These are phyloP conservation scores for Mycena albidolilacea DNA, from an alignment of 768 basidiomycete genomes.

Conservation along the genomic window DNA sequence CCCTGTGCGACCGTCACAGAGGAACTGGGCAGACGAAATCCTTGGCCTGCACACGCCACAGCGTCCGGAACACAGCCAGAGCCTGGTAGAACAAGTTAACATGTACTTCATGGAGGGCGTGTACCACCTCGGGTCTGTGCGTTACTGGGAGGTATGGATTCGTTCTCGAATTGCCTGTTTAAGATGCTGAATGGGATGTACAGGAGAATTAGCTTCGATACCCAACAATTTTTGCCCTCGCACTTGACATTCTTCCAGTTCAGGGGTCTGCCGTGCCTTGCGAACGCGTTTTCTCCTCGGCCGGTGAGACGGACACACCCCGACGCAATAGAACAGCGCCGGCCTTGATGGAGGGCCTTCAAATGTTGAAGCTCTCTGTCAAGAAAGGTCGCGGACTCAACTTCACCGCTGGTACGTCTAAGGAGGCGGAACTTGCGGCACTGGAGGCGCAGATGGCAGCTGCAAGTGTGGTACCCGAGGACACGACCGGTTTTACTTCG, in stretches of 20 bases:
- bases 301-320: not conserved
- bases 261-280: slow-evolving; percentile 19
- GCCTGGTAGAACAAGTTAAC: not conserved
- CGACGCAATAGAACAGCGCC: not conserved
- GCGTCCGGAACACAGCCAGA: not conserved
- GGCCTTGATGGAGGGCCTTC: slow-evolving; percentile 14
- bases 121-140: slow-evolving; percentile 5
- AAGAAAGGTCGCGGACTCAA: slow-evolving; percentile 15
- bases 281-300: slow-evolving; percentile 9
- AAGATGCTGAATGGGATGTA: not conserved
- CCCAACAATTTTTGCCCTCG: slow-evolving; percentile 4
- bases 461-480: slow-evolving; percentile 6
- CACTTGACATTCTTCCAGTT: slow-evolving; percentile 11
- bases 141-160: slow-evolving; percentile 14
- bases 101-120: not conserved
- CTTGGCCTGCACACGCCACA: slow-evolving; percentile 3
- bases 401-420: slow-evolving; percentile 11
- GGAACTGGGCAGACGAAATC: slow-evolving; percentile 9
- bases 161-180: not conserved
- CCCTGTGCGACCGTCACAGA: not conserved
- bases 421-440: slow-evolving; percentile 1
- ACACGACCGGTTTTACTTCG: slow-evolving; percentile 5
- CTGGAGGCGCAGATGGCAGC: slow-evolving; percentile 2
- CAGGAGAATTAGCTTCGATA: slow-evolving; percentile 16
- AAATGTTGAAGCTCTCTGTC: slow-evolving; percentile 14